Evolutionary conservation across 352 stramenopile genomes (phyloP), one percentile per base, ranked within the genome.

Genomic region (Aphanomyces astaci): DNA sequence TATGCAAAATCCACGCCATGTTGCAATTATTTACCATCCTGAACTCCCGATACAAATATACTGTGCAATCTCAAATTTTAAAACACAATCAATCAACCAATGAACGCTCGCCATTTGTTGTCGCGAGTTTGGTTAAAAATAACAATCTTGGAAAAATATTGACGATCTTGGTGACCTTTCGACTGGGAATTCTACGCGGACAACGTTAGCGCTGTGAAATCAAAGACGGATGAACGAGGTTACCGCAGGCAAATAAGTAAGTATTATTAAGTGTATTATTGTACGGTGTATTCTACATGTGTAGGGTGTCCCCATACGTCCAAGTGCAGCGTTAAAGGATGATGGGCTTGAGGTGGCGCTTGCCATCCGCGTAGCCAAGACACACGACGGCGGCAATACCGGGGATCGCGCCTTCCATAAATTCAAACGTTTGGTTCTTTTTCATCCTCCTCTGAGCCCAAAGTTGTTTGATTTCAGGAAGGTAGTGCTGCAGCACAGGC

Each of bases 331-430:
- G 19, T 59, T 59, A 59, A n/a, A 36, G 36, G 22, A 32, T 24
- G n/a, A 65, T 32, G 27, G 31, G 40, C 24, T 53, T 65, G 56
- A 65, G 56, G 56, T 54, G 48, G 36, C 56, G 32, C 27, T 65
- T 65, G 32, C 32, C 56, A 32, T 51, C 56, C 24, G 46, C 56
- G 40, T 65, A 65, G 19, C 56, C 56, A 30, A 65, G 56, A 15
- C 56, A 65, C 3, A 65, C 32, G 25, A 65, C 56, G 13, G 56
- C 56, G 4, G 56, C 56, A 30, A 53, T 49, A 15, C 56, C 56
- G 3, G 32, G 25, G 2, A 65, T 31, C n/a, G 56, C 39, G 36
- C 56, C 39, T 36, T 65, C 36, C 31, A 65, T 28, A 17, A 22
- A 46, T 19, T 65, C 56, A 2, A 36, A 65, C 5, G 40, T 65